A percentile compares a stretch with the other conserved stretches of the same genome.
These are phyloP conservation scores for Ustilago nuda DNA, from an alignment of 1,284 basidiomycete genomes.

Conservation along the genomic window DNA sequence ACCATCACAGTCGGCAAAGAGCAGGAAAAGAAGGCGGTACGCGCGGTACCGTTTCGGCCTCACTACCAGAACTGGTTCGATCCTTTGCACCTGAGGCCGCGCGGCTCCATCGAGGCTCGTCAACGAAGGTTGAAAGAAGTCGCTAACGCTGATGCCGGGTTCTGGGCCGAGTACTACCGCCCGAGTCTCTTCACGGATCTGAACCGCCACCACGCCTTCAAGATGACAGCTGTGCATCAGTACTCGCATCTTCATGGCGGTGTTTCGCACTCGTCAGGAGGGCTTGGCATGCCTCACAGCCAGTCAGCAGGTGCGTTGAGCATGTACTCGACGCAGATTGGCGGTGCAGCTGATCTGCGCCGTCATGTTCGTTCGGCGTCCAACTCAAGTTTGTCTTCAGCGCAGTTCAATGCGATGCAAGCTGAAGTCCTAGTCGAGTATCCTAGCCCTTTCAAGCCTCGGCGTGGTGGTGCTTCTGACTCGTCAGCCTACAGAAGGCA, in stretches of 20 bases:
- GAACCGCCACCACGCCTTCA: slow-evolving; percentile 67
- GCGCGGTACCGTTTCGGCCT: slow-evolving; percentile 38
- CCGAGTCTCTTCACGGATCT: slow-evolving; percentile 67
- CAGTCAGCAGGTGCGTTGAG: slow-evolving; percentile 31
- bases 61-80: slow-evolving; percentile 61
- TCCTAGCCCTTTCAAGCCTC: slow-evolving; percentile 51
- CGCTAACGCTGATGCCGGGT: slow-evolving; percentile 57
- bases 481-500: slow-evolving; percentile 17
- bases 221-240: slow-evolving; percentile 68
- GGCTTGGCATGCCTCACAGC: slow-evolving; percentile 37
- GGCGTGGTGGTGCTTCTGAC: slow-evolving; percentile 16
- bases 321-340: slow-evolving; percentile 45
- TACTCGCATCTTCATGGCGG: slow-evolving; percentile 29
- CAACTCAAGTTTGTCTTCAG: slow-evolving; percentile 32
- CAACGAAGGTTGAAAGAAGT: slow-evolving; percentile 52
- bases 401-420: slow-evolving; percentile 22
- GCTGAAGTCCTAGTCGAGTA: slow-evolving; percentile 36
- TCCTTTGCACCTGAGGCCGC: slow-evolving; percentile 46
- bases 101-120: slow-evolving; percentile 41
- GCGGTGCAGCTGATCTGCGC: slow-evolving; percentile 20
- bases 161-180: slow-evolving; percentile 68
- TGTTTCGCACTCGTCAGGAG: slow-evolving; percentile 24
- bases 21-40: slow-evolving; percentile 14
- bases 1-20: slow-evolving; percentile 11
- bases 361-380: slow-evolving; percentile 38